Evolutionary conservation across 306 rosid genomes (phyloP).

Genomic region (Vicia faba): DNA sequence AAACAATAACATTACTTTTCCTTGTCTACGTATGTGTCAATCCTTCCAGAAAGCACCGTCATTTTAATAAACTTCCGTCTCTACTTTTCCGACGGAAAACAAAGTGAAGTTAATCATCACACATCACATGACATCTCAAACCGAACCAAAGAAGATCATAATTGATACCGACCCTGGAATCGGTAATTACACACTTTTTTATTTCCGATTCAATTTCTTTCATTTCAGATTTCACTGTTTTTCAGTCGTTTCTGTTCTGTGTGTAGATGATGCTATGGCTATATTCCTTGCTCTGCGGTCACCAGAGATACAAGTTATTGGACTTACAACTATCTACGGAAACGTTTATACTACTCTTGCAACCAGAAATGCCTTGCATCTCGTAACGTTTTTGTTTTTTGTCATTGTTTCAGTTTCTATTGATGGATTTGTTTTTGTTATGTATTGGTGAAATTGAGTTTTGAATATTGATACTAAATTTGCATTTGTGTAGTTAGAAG

Average conservation of each 20-base stretch:
- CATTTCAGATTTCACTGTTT: conserved; percentile 22
- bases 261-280: conserved; percentile 91
- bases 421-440: too few relatives aligned
- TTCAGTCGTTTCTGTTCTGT: not conserved
- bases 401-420: too few relatives aligned
- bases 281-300: conserved; percentile 80
- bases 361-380: conserved; percentile 93
- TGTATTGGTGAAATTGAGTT: not conserved
- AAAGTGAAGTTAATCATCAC: not conserved
- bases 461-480: not conserved
- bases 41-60: too few relatives aligned
- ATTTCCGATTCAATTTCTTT: not conserved
- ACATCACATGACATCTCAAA: conserved; percentile 45
- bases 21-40: too few relatives aligned
- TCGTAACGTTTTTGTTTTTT: conserved; percentile 50
- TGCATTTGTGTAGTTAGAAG: conserved; percentile 65
- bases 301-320: conserved; percentile 80
- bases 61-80: not conserved
- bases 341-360: conserved; percentile 88
- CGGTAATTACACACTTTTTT: conserved; percentile 35
- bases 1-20: too few relatives aligned
- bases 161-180: conserved; percentile 97
- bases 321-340: conserved; percentile 87
- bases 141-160: conserved; percentile 74
- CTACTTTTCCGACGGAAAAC: not conserved